Percentiles rank a stretch among this genome's conserved stretches.
phyloP scores from a whole-genome alignment of 306 rosid genomes.

The Dalbergia oliveri region DNA sequence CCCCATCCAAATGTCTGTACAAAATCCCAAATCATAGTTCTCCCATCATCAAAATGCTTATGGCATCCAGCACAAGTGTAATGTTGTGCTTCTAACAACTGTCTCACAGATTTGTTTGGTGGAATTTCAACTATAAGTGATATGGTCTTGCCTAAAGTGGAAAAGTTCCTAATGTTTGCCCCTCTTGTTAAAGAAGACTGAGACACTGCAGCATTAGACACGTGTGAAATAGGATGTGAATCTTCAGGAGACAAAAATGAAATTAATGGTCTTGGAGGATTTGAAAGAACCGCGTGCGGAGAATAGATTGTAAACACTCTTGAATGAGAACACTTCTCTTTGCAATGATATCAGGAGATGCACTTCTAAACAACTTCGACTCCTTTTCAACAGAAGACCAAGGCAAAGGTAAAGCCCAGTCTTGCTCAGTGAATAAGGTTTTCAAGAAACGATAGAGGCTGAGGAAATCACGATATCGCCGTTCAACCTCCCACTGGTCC shows the following conservation, averaged over 20 bases:
- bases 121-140: constrained; percentile 91
- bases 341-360: constrained; percentile 86
- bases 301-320: constrained; percentile 83
- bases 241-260: constrained; percentile 92
- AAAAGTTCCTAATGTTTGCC: constrained; percentile 49
- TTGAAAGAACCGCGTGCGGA: constrained; percentile 66
- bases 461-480: constrained; percentile 89
- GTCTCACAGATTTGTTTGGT: constrained; percentile 76
- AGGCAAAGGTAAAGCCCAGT: constrained; percentile 83
- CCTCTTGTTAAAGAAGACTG: constrained; percentile 54
- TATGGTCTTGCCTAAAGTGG: constrained; percentile 84
- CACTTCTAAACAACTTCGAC: constrained; percentile 89
- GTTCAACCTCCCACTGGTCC: constrained; percentile 95
- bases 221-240: constrained; percentile 65
- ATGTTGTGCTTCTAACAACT: constrained; percentile 91
- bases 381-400: constrained; percentile 89
- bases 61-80: constrained; percentile 94
- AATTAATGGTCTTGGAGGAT: constrained; percentile 68
- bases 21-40: constrained; percentile 75
- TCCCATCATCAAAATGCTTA: constrained; percentile 87
- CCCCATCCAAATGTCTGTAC: constrained; percentile 97
- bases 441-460: constrained; percentile 76
- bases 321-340: constrained; percentile 94
- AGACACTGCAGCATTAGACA: constrained; percentile 48
- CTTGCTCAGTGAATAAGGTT: constrained; percentile 70